Base-by-base conservation (phyloP, 179 eudicot species). In the Heliamphora ciliata region DNA sequence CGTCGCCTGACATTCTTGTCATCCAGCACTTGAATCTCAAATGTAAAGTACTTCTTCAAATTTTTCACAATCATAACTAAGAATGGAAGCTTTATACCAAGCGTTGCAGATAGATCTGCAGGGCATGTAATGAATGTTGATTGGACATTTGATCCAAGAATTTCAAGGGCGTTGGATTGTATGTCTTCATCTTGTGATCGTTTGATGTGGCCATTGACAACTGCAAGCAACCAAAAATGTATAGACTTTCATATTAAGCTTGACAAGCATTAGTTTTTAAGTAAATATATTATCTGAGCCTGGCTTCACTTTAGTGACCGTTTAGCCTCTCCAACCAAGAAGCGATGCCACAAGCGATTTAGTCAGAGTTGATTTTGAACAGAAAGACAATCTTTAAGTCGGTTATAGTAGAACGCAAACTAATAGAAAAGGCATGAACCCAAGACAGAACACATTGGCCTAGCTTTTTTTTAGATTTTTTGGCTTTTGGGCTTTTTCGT, bases 1-100 rank as follows among this genome's bases (percentile, higher is more conserved):
- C 99, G 93, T 71, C 99, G 91, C 85, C 99, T 91, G 82, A 97
- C 99, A 86, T 97, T 97, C 92, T 95, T 97, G 87, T 97, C 99
- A 85, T 97, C 99, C 91, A 97, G 86, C 85, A 97, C 90, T 87
- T 97, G 99, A 84, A 97, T 97, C 92, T 97, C 99, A 78, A 97
- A 97, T 6, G 97, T 89, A 91, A 94, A 97, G 84, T 93, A 97
- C 84, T 97, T 94, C 94, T 93, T 97, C 80, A 93, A 77, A 83
- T 97, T 94, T 87, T 97, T 97, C 85, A 93, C 97, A 75, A 97
- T 90, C 89, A 97, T 86, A 76, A 97, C 98, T 84, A 97, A 87
- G 87, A 91, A 97, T 14, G 99, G 98, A 76, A 97, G 86, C 86
- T 97, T 97, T 83, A 97, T 97, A 75, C 99, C 99, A 83, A 97